Evolutionary conservation across 2,329 filamentous ascomycete species (phyloP).

Genomic region (Tolypocladium inflatum): DNA sequence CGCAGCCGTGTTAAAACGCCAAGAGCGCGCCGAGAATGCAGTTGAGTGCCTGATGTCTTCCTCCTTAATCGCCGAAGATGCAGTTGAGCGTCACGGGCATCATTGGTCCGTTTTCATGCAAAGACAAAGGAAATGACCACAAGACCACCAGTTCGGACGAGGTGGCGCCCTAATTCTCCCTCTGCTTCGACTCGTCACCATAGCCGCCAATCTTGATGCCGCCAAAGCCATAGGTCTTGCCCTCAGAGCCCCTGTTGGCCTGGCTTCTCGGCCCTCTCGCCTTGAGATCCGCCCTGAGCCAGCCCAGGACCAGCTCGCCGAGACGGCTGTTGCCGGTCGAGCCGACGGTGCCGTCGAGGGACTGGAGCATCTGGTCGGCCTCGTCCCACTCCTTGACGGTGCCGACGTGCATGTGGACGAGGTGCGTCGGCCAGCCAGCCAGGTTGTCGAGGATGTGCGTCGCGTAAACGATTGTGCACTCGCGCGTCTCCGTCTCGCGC

Average conservation of each 20-base stretch:
- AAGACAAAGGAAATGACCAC: neutral
- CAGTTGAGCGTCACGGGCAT: neutral
- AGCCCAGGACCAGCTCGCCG: constrained; percentile 78
- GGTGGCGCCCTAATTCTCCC: constrained; percentile 11
- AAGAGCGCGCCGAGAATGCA: constrained; percentile 17
- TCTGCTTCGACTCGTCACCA: constrained; percentile 40
- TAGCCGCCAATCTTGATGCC: constrained; percentile 46
- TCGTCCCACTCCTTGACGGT: constrained; percentile 78
- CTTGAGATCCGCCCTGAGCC: constrained; percentile 73
- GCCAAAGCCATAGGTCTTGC: constrained; percentile 49
- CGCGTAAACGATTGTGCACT: constrained; percentile 92
- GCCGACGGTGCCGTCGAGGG: constrained; percentile 28
- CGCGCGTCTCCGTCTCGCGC: constrained; percentile 69
- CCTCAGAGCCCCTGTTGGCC: constrained; percentile 46
- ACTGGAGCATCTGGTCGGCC: constrained; percentile 58
- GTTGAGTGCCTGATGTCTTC: constrained; percentile 18
- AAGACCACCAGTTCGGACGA: neutral
- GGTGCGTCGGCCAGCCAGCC: constrained; percentile 86
- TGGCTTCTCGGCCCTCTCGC: constrained; percentile 68
- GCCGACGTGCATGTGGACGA: constrained; percentile 92
- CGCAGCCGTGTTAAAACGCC: constrained; percentile 3
- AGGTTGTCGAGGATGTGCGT: constrained; percentile 96
- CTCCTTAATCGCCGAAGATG: neutral
- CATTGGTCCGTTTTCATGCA: neutral
- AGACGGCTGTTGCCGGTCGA: constrained; percentile 66